Evolutionary conservation across 768 basidiomycete genomes (phyloP).

Genomic region (Heimioporus sp.): DNA sequence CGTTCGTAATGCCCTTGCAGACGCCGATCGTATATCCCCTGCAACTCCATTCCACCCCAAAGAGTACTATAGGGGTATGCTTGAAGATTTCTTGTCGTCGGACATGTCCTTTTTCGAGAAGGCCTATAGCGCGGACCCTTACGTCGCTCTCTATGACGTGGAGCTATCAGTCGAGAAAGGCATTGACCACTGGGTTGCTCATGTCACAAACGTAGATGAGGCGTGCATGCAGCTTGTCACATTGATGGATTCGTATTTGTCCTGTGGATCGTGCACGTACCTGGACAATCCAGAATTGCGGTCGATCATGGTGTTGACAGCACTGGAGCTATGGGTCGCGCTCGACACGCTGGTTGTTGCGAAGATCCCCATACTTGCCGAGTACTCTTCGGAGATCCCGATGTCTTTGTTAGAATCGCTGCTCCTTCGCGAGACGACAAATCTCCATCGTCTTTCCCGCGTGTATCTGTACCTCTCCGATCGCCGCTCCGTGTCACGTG

Average conservation of each 20-base stretch:
- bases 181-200: constrained; percentile 31
- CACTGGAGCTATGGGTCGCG: constrained; percentile 31
- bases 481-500: constrained; percentile 21
- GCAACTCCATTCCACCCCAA: background rate
- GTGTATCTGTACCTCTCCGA: constrained; percentile 30
- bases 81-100: too few relatives aligned
- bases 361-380: constrained; percentile 20
- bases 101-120: too few relatives aligned
- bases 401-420: constrained; percentile 16
- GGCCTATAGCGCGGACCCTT: too few relatives aligned
- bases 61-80: background rate
- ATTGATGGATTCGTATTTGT: constrained; percentile 24
- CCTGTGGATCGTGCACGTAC: background rate
- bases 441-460: constrained; percentile 23
- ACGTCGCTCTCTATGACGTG: constrained; percentile 33
- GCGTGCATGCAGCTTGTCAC: constrained; percentile 7
- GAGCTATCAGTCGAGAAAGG: constrained; percentile 29
- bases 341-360: constrained; percentile 21
- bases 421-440: constrained; percentile 24
- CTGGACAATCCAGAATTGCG: constrained; percentile 33
- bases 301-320: constrained; percentile 39
- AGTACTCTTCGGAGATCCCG: constrained; percentile 30
- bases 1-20: constrained; percentile 20
- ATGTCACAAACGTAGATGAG: background rate
- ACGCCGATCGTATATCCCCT: constrained; percentile 9